Percentiles rank a stretch among this genome's conserved stretches.
Evolutionary conservation across 2,329 filamentous ascomycete genomes (phyloP).

Genomic region (Colletotrichum ledebouriae): DNA sequence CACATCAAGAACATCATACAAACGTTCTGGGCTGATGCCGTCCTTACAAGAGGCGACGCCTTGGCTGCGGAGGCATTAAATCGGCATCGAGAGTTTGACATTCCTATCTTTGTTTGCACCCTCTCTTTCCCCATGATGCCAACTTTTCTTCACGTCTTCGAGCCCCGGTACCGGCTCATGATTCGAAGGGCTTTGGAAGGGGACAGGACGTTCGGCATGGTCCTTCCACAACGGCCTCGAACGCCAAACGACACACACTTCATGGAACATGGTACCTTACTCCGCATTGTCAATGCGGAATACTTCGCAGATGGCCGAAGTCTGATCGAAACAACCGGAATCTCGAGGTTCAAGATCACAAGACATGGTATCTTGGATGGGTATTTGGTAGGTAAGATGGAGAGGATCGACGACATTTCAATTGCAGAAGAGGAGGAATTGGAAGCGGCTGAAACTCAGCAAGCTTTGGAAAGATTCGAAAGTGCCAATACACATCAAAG

Average conservation of each 20-base stretch:
- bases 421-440: conserved; percentile 83
- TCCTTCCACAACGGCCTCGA: conserved; percentile 74
- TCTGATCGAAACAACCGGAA: conserved; percentile 81
- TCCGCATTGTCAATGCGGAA: conserved; percentile 81
- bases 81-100: conserved; percentile 68
- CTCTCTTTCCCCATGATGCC: conserved; percentile 86
- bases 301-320: conserved; percentile 84
- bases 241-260: conserved; percentile 60
- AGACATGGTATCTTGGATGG: conserved; percentile 77
- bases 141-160: conserved; percentile 91
- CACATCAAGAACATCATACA: conserved; percentile 74
- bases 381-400: conserved; percentile 81
- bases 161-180: conserved; percentile 93
- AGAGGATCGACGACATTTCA: conserved; percentile 85
- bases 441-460: conserved; percentile 75
- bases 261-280: conserved; percentile 80
- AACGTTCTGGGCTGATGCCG: conserved; percentile 76
- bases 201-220: conserved; percentile 86
- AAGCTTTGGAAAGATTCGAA: conserved; percentile 29
- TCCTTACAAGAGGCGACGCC: conserved; percentile 69
- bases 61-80: conserved; percentile 70
- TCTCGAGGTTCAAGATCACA: conserved; percentile 81
- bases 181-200: conserved; percentile 82
- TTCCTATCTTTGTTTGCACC: conserved; percentile 85
- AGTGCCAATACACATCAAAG: conserved; percentile 34